Evolutionary conservation across 768 basidiomycete genomes (phyloP).

Genomic region (Lactifluus subvellereus): DNA sequence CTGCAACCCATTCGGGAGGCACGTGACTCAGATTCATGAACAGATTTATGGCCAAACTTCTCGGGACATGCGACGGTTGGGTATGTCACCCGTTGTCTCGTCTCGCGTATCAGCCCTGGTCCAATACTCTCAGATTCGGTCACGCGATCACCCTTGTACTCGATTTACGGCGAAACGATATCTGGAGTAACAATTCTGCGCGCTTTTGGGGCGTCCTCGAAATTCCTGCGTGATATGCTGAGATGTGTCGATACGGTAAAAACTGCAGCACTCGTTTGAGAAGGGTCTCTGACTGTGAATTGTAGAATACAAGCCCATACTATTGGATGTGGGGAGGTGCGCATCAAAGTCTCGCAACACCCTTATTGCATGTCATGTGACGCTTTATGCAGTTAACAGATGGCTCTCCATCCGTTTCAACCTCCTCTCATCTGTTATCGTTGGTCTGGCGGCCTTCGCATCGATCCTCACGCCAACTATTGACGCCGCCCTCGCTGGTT

Average conservation of each 20-base stretch:
- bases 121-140: conserved; percentile 33
- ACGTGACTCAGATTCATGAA: conserved; percentile 26
- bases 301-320: conserved; percentile 60
- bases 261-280: background rate
- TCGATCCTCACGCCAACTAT: conserved; percentile 65
- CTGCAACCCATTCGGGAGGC: background rate
- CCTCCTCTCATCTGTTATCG: conserved; percentile 61
- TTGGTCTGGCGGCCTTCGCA: conserved; percentile 66
- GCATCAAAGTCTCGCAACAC: background rate
- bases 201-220: conserved; percentile 84
- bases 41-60: conserved; percentile 77
- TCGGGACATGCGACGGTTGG: conserved; percentile 76
- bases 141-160: conserved; percentile 46
- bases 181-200: conserved; percentile 53
- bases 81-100: conserved; percentile 34
- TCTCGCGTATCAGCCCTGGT: background rate
- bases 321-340: conserved; percentile 90
- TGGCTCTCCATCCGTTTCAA: conserved; percentile 91
- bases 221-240: conserved; percentile 80
- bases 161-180: conserved; percentile 49
- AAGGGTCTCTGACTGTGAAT: background rate
- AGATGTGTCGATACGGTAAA: conserved; percentile 66
- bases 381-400: conserved; percentile 58
- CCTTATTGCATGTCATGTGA: background rate
- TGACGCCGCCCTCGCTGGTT: conserved; percentile 78